These are phyloP conservation scores for Ramaria rubella DNA, from an alignment of 768 basidiomycete species.

Conservation along the genomic window DNA sequence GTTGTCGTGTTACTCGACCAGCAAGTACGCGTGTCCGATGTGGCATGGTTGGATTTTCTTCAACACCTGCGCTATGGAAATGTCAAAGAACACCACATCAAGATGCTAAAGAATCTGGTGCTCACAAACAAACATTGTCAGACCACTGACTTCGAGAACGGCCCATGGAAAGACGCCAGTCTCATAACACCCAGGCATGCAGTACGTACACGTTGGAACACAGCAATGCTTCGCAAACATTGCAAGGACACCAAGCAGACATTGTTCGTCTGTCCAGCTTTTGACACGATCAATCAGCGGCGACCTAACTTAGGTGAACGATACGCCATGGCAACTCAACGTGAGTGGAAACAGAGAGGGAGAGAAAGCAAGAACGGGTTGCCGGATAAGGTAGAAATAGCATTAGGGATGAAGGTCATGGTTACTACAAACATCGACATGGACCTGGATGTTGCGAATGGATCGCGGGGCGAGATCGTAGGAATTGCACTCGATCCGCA, in stretches of 20 bases:
- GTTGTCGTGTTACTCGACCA: constrained; percentile 32
- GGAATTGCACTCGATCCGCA: no score
- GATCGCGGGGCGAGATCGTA: no score
- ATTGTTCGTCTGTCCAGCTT: constrained; percentile 25
- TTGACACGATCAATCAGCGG: constrained; percentile 1
- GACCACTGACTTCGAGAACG: constrained; percentile 17
- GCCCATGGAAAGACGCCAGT: constrained; percentile 28
- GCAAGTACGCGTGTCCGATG: constrained; percentile 30
- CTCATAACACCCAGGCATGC: constrained; percentile 35
- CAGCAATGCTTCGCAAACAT: constrained; percentile 15
- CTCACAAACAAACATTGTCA: no score
- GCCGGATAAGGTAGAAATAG: no score
- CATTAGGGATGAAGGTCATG: no score
- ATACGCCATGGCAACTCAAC: background rate
- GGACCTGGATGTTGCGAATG: no score
- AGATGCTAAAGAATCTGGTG: constrained; percentile 21
- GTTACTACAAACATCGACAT: no score
- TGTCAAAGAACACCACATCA: constrained; percentile 22
- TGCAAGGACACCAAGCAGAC: constrained; percentile 19
- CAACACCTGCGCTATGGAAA: constrained; percentile 21
- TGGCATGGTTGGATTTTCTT: constrained; percentile 28
- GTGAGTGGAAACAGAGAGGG: constrained; percentile 10
- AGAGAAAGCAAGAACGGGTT: no score
- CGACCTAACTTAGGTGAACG: constrained; percentile 9
- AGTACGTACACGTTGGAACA: constrained; percentile 35